Conservation (phyloP, 257 asterid genomes). For the Fraxinus quadrangulata region DNA sequence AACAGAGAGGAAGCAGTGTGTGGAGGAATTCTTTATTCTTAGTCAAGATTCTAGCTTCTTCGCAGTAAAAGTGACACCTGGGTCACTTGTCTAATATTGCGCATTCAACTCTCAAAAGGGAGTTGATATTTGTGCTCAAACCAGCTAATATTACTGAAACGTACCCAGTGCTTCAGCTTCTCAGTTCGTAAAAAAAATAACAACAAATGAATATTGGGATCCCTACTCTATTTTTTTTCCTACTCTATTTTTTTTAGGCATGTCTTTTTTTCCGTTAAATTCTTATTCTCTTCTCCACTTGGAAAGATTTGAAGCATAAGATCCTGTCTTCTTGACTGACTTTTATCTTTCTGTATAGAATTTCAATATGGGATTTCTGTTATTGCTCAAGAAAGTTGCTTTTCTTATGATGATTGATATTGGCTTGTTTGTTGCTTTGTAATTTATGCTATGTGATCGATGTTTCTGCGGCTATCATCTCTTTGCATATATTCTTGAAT, state of each 20-base stretch:
- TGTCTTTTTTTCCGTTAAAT: background rate
- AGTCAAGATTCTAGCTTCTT: background rate
- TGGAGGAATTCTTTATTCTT: background rate
- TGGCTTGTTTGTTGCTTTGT: background rate
- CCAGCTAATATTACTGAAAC: background rate
- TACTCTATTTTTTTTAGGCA: background rate
- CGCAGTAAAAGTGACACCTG: background rate
- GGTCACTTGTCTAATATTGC: background rate
- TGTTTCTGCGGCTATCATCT: conserved; percentile 19
- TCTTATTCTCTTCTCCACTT: conserved; percentile 34
- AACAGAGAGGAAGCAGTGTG: background rate
- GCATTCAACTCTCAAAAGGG: background rate
- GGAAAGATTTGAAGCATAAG: background rate
- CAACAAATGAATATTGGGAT: background rate
- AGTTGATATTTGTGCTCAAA: background rate
- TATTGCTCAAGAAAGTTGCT: conserved; percentile 14
- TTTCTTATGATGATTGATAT: conserved; percentile 1
- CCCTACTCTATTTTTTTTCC: background rate
- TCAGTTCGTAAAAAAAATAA: background rate
- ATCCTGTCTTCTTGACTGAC: conserved; percentile 18
- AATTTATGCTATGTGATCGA: conserved; percentile 21
- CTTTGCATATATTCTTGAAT: conserved; percentile 23
- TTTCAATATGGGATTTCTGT: conserved; percentile 8
- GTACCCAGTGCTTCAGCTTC: background rate
- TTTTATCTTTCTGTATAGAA: conserved; percentile 19